These are phyloP conservation scores for Salix udensis DNA, from an alignment of 345 rosid genomes.

Conservation along the genomic window DNA sequence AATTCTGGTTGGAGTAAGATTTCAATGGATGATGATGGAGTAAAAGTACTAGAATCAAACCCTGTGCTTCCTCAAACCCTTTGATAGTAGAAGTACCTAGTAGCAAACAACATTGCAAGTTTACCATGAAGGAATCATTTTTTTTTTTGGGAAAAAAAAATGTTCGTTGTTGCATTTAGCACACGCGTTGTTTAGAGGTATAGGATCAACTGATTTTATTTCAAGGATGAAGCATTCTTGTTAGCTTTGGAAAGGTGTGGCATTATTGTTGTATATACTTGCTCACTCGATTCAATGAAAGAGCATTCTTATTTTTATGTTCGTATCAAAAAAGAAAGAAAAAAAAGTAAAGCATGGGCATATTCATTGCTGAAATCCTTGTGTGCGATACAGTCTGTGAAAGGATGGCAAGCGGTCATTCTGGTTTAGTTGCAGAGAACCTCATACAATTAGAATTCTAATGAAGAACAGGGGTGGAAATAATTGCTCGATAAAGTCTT, in stretches of 20 bases:
- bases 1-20: constrained; percentile 63
- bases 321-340: neutral
- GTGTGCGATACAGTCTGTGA: neutral
- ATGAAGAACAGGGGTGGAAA: constrained; percentile 48
- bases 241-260: neutral
- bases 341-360: neutral
- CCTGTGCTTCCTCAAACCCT: constrained; percentile 37
- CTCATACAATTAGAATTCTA: constrained; percentile 6
- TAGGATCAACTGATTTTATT: constrained; percentile 17
- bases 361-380: too few relatives aligned
- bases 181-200: neutral
- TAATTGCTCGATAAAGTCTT: constrained; percentile 33
- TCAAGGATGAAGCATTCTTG: constrained; percentile 5
- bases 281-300: constrained; percentile 13
- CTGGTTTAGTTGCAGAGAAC: too few relatives aligned
- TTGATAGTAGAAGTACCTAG: constrained; percentile 10
- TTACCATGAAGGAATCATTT: neutral
- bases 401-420: too few relatives aligned
- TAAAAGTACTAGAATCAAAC: constrained; percentile 33
- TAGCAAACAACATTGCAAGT: neutral
- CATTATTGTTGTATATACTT: constrained; percentile 22
- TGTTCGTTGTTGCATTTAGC: too few relatives aligned
- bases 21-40: constrained; percentile 49
- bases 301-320: neutral
- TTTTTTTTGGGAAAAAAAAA: neutral